These are phyloP conservation scores for Limonium bicolor DNA, from an alignment of 148 eudicot genomes.

Conservation along the genomic window DNA sequence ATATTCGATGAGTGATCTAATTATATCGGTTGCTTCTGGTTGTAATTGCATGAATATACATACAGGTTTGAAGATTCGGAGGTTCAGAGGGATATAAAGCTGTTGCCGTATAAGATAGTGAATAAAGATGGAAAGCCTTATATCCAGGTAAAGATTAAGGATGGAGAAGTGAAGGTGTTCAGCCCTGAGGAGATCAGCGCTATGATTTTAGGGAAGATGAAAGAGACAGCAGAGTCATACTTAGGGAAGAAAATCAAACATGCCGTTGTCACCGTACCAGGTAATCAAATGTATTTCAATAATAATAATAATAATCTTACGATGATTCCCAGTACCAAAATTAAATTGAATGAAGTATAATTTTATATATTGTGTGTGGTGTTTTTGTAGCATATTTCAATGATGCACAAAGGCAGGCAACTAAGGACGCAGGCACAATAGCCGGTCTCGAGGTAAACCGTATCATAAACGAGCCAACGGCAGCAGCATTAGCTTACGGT, in stretches of 20 bases:
- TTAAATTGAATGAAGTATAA: no score
- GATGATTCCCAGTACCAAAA: no score
- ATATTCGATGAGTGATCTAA: background rate
- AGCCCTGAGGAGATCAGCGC: conserved; percentile 3
- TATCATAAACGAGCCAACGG: conserved; percentile 3
- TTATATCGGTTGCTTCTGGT: background rate
- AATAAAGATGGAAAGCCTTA: conserved; percentile 3
- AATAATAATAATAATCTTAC: no score
- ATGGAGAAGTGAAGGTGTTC: background rate
- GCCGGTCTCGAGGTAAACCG: background rate
- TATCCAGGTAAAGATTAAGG: background rate
- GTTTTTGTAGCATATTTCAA: background rate
- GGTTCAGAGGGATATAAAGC: conserved; percentile 1
- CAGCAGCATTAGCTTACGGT: background rate
- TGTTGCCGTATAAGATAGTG: conserved; percentile 2
- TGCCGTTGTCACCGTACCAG: conserved; percentile 1
- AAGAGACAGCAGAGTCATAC: background rate
- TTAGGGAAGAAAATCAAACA: conserved; percentile 4
- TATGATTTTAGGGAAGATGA: conserved; percentile 2
- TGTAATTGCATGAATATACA: background rate
- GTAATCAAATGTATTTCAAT: no score
- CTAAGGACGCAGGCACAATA: conserved; percentile 3
- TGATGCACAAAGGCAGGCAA: conserved; percentile 2
- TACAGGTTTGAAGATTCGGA: background rate
- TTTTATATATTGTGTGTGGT: no score